Percentiles rank a stretch among this genome's conserved stretches.
Conservation (phyloP, 805 yeast genomes). For the Starmerella tilneyi region DNA sequence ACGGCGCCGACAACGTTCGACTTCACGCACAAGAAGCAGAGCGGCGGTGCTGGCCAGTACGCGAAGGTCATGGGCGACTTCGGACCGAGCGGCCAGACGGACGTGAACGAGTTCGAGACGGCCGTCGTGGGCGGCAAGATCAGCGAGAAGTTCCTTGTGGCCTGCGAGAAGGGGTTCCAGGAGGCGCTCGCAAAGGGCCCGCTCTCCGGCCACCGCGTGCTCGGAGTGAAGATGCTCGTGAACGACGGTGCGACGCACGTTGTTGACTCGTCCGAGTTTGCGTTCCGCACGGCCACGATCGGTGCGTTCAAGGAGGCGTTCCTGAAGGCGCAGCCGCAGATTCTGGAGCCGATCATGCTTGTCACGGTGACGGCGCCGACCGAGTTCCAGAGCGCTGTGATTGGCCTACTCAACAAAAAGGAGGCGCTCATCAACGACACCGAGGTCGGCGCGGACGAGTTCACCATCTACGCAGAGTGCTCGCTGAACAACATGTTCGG, state of each 20-base stretch:
- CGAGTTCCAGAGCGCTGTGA: conserved; percentile 90
- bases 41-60: conserved; percentile 99
- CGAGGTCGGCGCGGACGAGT: conserved; percentile 88
- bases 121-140: conserved; percentile 94
- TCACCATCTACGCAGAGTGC: conserved; percentile 87
- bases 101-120: conserved; percentile 60
- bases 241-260: conserved; percentile 96
- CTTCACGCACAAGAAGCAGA: conserved; percentile 92
- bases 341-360: conserved; percentile 93
- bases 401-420: conserved; percentile 82
- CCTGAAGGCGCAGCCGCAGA: conserved; percentile 69
- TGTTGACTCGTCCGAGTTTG: conserved; percentile 92
- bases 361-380: conserved; percentile 88
- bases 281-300: conserved; percentile 86
- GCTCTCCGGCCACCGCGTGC: conserved; percentile 82
- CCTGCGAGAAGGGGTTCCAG: conserved; percentile 91
- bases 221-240: conserved; percentile 85
- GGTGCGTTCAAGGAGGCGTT: conserved; percentile 91
- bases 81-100: conserved; percentile 41
- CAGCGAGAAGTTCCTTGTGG: conserved; percentile 85
- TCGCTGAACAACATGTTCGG: conserved; percentile 96
- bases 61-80: conserved; percentile 89
- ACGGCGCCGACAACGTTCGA: conserved; percentile 66
- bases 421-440: conserved; percentile 90
- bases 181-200: conserved; percentile 96